Conservation (phyloP, 768 basidiomycete genomes). For the Myochromella boudieri region DNA sequence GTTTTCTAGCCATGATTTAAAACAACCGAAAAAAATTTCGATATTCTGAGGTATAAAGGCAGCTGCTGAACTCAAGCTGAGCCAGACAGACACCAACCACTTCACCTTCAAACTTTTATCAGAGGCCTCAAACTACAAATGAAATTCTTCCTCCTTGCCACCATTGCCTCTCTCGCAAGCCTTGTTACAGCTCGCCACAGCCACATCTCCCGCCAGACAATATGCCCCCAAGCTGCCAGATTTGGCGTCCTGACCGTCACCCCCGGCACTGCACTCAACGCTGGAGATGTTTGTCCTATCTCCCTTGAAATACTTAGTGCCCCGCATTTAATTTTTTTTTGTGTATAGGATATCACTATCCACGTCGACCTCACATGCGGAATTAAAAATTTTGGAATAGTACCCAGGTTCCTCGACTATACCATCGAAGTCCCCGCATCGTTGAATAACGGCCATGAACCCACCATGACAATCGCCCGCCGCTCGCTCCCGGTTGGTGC, state of each 20-base stretch:
- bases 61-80: too few relatives aligned
- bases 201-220: constrained; percentile 1
- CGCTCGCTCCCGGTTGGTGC: constrained; percentile 3
- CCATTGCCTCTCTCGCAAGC: constrained; percentile 11
- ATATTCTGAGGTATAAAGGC: too few relatives aligned
- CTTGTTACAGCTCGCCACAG: constrained; percentile 2
- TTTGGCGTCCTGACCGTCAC: constrained; percentile 9
- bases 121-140: too few relatives aligned
- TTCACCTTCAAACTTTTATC: too few relatives aligned
- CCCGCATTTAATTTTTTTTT: neutral
- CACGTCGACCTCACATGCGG: constrained; percentile 9
- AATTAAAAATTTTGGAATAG: constrained; percentile 7
- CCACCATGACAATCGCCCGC: constrained; percentile 12
- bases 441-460: constrained; percentile 13
- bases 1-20: too few relatives aligned
- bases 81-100: too few relatives aligned
- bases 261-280: constrained; percentile 6
- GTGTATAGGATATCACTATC: constrained; percentile 5
- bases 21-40: too few relatives aligned
- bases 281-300: constrained; percentile 13
- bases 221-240: constrained; percentile 11
- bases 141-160: constrained; percentile 12
- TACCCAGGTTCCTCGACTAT: constrained; percentile 13
- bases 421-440: constrained; percentile 3
- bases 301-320: neutral